A percentile compares a stretch with the other conserved stretches of the same genome.
phyloP scores from a whole-genome alignment of 176 grass and related monocot species.

The Cenchrus purpureus region DNA sequence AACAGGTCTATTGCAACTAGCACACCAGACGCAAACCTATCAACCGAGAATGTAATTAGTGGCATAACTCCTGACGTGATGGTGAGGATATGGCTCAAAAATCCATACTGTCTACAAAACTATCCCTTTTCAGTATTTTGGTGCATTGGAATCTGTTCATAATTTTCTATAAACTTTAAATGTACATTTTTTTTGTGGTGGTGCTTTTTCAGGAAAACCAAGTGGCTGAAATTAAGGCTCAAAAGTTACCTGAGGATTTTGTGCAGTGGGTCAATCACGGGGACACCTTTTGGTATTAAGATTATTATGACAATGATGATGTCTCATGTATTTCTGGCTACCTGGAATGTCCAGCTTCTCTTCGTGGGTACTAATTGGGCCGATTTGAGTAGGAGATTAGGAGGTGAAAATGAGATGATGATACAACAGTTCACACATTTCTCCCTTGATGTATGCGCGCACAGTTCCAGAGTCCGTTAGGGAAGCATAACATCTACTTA shows the following conservation, averaged over 20 bases:
- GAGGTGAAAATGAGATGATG: conserved; percentile 25
- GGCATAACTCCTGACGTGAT: conserved; percentile 26
- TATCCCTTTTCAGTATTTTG: background rate
- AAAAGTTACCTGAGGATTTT: conserved; percentile 58
- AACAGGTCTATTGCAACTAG: conserved; percentile 44
- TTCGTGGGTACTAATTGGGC: conserved; percentile 23
- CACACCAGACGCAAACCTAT: conserved; percentile 50
- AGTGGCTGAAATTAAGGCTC: conserved; percentile 36
- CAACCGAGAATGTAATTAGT: conserved; percentile 50
- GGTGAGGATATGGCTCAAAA: conserved; percentile 33
- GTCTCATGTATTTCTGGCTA: conserved; percentile 26
- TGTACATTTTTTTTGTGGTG: background rate
- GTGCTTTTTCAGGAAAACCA: conserved; percentile 56
- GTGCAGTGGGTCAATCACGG: conserved; percentile 57
- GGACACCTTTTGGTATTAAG: conserved; percentile 55
- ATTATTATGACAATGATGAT: conserved; percentile 18
- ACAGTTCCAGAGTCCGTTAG: conserved; percentile 20
- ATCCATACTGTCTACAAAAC: background rate
- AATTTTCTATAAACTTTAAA: background rate
- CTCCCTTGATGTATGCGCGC: conserved; percentile 27
- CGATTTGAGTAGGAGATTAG: conserved; percentile 19
- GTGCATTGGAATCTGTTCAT: background rate
- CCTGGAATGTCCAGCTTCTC: conserved; percentile 38
- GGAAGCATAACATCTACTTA: conserved; percentile 42
- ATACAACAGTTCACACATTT: conserved; percentile 3